phyloP scores from a whole-genome alignment of 1,139 yeast species.

The Yamadazyma conglobata region DNA sequence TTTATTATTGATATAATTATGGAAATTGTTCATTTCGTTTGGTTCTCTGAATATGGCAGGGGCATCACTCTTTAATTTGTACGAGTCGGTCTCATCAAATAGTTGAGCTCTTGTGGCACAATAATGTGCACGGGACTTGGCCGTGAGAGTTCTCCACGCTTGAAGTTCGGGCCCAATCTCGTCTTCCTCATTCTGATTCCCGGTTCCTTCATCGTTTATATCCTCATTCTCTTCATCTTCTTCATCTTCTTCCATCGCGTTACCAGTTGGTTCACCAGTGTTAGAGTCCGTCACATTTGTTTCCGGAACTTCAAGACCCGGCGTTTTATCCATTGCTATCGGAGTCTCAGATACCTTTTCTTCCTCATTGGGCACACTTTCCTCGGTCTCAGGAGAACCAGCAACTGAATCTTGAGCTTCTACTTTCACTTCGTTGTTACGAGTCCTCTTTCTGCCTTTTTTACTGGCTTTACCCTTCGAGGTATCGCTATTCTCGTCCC shows the following conservation, averaged over 20 bases:
- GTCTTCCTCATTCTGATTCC: slow-evolving; percentile 48
- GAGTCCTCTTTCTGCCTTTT: slow-evolving; percentile 42
- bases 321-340: slow-evolving; percentile 5
- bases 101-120: slow-evolving; percentile 67
- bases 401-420: slow-evolving; percentile 19
- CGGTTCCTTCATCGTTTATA: slow-evolving; percentile 21
- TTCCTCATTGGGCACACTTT: slow-evolving; percentile 11
- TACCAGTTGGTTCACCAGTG: slow-evolving; percentile 9
- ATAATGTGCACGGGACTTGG: slow-evolving; percentile 73
- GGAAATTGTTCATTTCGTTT: slow-evolving; percentile 55
- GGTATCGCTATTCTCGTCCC: slow-evolving; percentile 31
- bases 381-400: slow-evolving; percentile 12
- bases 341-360: slow-evolving; percentile 1
- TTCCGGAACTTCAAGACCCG: slow-evolving; percentile 13
- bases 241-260: slow-evolving; percentile 19
- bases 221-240: slow-evolving; percentile 24
- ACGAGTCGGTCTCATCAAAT: slow-evolving; percentile 46
- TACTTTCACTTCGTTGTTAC: slow-evolving; percentile 34
- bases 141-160: slow-evolving; percentile 79
- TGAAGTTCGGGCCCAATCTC: slow-evolving; percentile 62
- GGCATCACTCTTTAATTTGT: slow-evolving; percentile 58
- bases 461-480: slow-evolving; percentile 35
- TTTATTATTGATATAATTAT: slow-evolving; percentile 43
- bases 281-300: slow-evolving; percentile 12
- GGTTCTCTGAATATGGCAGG: slow-evolving; percentile 65